Conservation (phyloP, 768 basidiomycete genomes). For the Thelephora aurantiotincta region DNA sequence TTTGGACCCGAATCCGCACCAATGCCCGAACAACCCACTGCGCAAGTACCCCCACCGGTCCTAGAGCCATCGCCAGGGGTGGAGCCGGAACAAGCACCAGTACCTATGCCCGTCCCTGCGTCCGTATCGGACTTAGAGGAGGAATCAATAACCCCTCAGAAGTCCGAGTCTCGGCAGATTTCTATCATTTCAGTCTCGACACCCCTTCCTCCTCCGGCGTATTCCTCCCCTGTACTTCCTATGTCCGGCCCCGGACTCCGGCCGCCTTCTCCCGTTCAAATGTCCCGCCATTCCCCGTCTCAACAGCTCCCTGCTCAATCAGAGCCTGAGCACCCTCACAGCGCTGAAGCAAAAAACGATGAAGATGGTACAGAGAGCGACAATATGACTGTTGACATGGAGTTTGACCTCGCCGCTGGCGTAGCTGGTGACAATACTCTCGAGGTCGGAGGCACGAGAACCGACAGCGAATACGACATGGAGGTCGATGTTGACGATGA, state of each 20-base stretch:
- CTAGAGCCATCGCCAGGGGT: no score
- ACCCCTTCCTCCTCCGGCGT: no score
- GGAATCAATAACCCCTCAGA: no score
- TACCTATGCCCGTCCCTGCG: no score
- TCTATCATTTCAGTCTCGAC: no score
- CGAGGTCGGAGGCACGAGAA: slow-evolving; percentile 10
- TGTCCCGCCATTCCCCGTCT: slow-evolving; percentile 3
- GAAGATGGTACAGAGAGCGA: background rate
- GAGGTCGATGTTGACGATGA: slow-evolving; percentile 52
- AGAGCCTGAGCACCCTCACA: background rate
- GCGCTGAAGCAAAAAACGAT: background rate
- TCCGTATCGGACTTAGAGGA: no score
- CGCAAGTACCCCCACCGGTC: no score
- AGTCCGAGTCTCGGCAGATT: no score
- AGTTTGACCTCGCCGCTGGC: slow-evolving; percentile 23
- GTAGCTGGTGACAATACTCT: slow-evolving; percentile 13
- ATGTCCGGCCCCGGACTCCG: background rate
- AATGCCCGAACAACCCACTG: no score
- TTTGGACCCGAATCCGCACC: no score
- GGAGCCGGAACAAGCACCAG: no score
- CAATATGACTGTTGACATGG: slow-evolving; percentile 7
- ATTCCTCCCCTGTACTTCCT: no score
- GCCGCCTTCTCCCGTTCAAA: background rate
- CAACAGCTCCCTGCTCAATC: background rate
- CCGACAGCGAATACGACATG: slow-evolving; percentile 22